Percentiles rank a stretch among this genome's conserved stretches.
Evolutionary conservation across 2,329 filamentous ascomycete species (phyloP).

Genomic region (Venturia carpophila): DNA sequence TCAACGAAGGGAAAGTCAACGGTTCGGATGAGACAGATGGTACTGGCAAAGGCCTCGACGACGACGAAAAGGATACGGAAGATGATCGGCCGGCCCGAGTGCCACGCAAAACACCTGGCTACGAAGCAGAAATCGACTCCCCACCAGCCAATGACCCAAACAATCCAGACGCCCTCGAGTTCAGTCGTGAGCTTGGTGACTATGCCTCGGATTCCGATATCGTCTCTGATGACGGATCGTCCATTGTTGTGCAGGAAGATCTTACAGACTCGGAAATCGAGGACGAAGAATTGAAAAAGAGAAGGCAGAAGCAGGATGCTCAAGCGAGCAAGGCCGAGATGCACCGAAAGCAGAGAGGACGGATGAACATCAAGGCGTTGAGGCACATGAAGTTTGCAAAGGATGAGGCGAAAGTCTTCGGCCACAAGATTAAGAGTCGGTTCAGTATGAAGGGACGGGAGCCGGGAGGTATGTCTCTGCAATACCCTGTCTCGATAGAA

Average conservation of each 20-base stretch:
- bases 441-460: constrained; percentile 9
- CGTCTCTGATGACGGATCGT: neutral
- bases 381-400: constrained; percentile 11
- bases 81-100: neutral
- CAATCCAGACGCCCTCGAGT: neutral
- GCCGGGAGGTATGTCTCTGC: neutral
- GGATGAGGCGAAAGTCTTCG: constrained; percentile 1
- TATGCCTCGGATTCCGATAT: constrained; percentile 6
- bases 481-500: neutral
- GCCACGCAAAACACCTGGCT: neutral
- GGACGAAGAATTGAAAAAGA: constrained; percentile 9
- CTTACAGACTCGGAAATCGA: constrained; percentile 6
- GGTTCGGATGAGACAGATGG: neutral
- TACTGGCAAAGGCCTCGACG: neutral
- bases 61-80: constrained; percentile 5
- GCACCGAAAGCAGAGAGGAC: constrained; percentile 4
- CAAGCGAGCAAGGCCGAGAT: neutral
- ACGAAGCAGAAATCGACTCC: constrained; percentile 6
- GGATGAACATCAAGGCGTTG: constrained; percentile 6
- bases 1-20: neutral
- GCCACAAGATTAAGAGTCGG: neutral
- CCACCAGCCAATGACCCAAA: neutral
- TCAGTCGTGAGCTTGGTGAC: neutral
- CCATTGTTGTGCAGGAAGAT: neutral
- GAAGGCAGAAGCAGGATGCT: neutral